phyloP scores from a whole-genome alignment of 2,329 filamentous ascomycete genomes.

The Nothopassalora personata region DNA sequence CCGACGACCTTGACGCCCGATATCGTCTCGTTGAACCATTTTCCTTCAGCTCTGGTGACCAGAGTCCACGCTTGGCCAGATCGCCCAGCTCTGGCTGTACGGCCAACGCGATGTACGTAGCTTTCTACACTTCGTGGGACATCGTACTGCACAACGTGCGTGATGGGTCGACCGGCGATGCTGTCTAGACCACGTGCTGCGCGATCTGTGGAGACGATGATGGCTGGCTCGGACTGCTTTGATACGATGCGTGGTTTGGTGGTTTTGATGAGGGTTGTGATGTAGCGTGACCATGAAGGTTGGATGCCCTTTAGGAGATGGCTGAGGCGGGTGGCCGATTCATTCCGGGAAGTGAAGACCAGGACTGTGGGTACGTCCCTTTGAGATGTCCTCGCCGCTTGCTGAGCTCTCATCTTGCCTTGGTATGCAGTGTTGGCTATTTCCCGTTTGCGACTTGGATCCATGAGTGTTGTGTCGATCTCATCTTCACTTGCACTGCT shows the following conservation, averaged over 20 bases:
- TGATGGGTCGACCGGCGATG: slow-evolving; percentile 51
- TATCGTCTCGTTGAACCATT: slow-evolving; percentile 64
- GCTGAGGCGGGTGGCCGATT: slow-evolving; percentile 78
- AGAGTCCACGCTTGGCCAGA: slow-evolving; percentile 79
- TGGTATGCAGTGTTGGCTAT: slow-evolving; percentile 6
- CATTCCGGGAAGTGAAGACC: slow-evolving; percentile 87
- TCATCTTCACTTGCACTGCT: not conserved
- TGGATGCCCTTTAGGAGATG: slow-evolving; percentile 56
- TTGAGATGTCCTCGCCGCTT: not conserved
- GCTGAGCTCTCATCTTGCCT: not conserved
- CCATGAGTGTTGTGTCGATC: not conserved
- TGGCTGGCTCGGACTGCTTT: slow-evolving; percentile 62
- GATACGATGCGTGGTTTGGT: slow-evolving; percentile 56
- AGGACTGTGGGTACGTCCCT: slow-evolving; percentile 48
- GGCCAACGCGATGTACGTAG: slow-evolving; percentile 87
- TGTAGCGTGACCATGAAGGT: slow-evolving; percentile 24
- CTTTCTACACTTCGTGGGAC: slow-evolving; percentile 72
- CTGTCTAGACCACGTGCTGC: slow-evolving; percentile 80
- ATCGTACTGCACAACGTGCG: slow-evolving; percentile 91
- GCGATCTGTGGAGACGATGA: slow-evolving; percentile 81
- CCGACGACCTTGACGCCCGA: slow-evolving; percentile 56
- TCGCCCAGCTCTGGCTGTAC: slow-evolving; percentile 78
- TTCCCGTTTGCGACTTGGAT: not conserved
- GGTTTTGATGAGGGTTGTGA: slow-evolving; percentile 43
- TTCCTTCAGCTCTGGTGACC: slow-evolving; percentile 72